These are phyloP conservation scores for Domatiomyces catenatus DNA, from an alignment of 2,329 filamentous ascomycete genomes.

Conservation along the genomic window DNA sequence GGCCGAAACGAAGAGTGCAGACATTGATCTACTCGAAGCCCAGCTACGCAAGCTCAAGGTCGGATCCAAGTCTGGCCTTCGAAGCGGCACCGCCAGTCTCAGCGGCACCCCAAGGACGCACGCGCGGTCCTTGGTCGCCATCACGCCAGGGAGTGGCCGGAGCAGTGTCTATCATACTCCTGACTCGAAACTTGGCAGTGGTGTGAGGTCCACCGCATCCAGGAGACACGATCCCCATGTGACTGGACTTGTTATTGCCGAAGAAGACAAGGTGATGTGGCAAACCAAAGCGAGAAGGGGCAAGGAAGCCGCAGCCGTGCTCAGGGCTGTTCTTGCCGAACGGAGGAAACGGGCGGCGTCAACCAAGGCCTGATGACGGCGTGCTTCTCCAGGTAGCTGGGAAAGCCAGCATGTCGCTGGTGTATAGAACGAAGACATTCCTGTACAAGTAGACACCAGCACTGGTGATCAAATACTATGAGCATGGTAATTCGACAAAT, in stretches of 20 bases:
- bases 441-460: no score
- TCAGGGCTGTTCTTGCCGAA: slow-evolving; percentile 12
- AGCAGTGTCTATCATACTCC: slow-evolving; percentile 18
- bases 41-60: slow-evolving; percentile 63
- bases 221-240: slow-evolving; percentile 8
- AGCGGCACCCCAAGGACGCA: slow-evolving; percentile 9
- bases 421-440: background rate
- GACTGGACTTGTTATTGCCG: slow-evolving; percentile 6
- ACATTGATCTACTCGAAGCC: slow-evolving; percentile 77
- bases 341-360: slow-evolving; percentile 7
- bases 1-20: slow-evolving; percentile 78
- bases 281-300: slow-evolving; percentile 12
- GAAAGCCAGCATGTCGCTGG: background rate
- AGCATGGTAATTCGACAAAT: no score
- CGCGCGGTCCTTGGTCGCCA: slow-evolving; percentile 4
- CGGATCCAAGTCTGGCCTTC: slow-evolving; percentile 11
- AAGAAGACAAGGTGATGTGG: slow-evolving; percentile 16
- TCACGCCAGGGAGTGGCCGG: slow-evolving; percentile 10
- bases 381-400: background rate
- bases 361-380: background rate
- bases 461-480: no score
- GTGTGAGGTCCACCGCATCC: slow-evolving; percentile 7
- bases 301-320: slow-evolving; percentile 13
- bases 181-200: slow-evolving; percentile 11
- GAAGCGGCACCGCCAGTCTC: slow-evolving; percentile 7